These are phyloP conservation scores for Nicotiana knightiana DNA, from an alignment of 257 asterid genomes.

Conservation along the genomic window DNA sequence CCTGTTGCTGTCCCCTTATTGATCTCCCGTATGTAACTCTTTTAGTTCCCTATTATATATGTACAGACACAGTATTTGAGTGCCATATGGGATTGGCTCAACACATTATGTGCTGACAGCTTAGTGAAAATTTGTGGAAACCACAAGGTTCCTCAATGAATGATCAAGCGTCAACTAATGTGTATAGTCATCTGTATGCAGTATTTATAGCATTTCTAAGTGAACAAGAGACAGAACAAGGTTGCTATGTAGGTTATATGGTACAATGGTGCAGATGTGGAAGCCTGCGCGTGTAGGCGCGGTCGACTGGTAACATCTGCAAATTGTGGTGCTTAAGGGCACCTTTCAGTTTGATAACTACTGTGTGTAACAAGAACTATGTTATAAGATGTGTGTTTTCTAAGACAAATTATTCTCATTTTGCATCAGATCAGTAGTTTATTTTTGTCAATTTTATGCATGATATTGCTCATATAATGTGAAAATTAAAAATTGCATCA, in stretches of 20 bases:
- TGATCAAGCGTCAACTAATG: slow-evolving; percentile 44
- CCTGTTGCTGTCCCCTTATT: slow-evolving; percentile 56
- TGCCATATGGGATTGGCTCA: slow-evolving; percentile 1
- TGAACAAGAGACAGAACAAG: not conserved
- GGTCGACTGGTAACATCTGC: not conserved
- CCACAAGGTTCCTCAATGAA: slow-evolving; percentile 31
- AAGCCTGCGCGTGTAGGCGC: not conserved
- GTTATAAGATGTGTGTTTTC: not conserved
- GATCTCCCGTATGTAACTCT: slow-evolving; percentile 55
- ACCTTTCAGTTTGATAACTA: not conserved
- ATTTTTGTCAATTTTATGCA: not conserved
- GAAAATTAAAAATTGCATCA: not conserved
- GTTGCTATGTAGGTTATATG: not conserved
- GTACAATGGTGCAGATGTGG: not conserved
- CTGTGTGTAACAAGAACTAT: not conserved
- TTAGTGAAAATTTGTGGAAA: slow-evolving; percentile 45
- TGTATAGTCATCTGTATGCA: not conserved
- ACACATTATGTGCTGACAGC: slow-evolving; percentile 28
- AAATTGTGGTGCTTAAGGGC: not conserved
- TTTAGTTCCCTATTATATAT: not conserved
- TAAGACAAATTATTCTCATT: not conserved
- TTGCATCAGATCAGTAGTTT: not conserved
- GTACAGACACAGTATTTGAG: not conserved
- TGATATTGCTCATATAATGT: not conserved
- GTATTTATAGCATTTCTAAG: not conserved